Evolutionary conservation across 805 yeast species (phyloP).

Genomic region (Tetrapisispora phaffii): DNA sequence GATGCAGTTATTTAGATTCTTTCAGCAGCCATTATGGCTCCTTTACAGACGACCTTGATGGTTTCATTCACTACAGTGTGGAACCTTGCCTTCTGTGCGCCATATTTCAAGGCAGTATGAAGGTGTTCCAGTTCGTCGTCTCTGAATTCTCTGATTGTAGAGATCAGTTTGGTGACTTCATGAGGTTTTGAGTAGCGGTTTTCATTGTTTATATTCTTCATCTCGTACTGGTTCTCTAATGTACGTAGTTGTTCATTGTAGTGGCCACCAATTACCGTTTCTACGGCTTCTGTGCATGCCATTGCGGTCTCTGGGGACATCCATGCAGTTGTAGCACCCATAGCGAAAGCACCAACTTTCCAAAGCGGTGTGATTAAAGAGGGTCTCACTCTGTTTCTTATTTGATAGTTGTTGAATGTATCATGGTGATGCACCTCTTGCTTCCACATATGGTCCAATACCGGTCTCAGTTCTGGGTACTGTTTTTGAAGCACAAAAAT

Average conservation of each 20-base stretch:
- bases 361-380: slow-evolving; percentile 85
- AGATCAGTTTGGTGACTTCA: slow-evolving; percentile 50
- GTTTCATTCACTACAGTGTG: slow-evolving; percentile 81
- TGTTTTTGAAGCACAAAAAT: slow-evolving; percentile 60
- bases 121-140: slow-evolving; percentile 94
- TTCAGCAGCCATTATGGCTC: slow-evolving; percentile 90
- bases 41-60: slow-evolving; percentile 70
- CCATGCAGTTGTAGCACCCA: slow-evolving; percentile 82
- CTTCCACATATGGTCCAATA: slow-evolving; percentile 94
- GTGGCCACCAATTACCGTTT: slow-evolving; percentile 94
- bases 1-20: slow-evolving; percentile 41
- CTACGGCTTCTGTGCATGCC: slow-evolving; percentile 99
- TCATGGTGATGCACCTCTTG: slow-evolving; percentile 87
- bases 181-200: slow-evolving; percentile 20
- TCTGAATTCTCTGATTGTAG: slow-evolving; percentile 63
- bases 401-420: slow-evolving; percentile 73
- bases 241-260: slow-evolving; percentile 83
- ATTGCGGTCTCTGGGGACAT: slow-evolving; percentile 92
- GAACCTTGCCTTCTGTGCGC: slow-evolving; percentile 88
- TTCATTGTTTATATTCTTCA: slow-evolving; percentile 29
- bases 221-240: slow-evolving; percentile 55
- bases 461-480: slow-evolving; percentile 66
- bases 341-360: slow-evolving; percentile 79
- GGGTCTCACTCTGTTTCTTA: slow-evolving; percentile 75
- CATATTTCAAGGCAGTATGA: slow-evolving; percentile 86